These are phyloP conservation scores for Triadica sebifera DNA, from an alignment of 345 rosid species.

Conservation along the genomic window DNA sequence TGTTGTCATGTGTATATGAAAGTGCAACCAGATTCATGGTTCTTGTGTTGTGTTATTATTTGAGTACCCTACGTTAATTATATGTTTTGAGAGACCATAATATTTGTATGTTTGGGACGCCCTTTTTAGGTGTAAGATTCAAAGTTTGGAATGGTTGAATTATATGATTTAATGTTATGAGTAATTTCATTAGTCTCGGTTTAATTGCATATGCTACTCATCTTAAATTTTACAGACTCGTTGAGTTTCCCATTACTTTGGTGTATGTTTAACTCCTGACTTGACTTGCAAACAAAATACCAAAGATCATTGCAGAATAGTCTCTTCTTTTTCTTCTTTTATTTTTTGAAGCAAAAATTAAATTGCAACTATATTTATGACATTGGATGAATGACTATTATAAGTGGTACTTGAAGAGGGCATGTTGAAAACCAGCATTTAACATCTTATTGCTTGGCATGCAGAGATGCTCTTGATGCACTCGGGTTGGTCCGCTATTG, in stretches of 20 bases:
- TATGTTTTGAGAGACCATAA: neutral
- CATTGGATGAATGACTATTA: neutral
- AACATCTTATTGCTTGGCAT: conserved; percentile 15
- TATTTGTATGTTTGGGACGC: neutral
- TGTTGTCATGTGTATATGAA: no score
- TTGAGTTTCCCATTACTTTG: no score
- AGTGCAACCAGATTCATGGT: no score
- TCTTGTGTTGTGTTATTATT: no score
- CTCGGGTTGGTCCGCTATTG: conserved; percentile 86
- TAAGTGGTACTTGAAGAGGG: neutral
- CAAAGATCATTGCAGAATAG: neutral
- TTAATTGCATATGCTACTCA: neutral
- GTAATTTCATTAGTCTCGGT: neutral
- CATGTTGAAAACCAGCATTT: neutral
- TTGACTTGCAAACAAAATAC: neutral
- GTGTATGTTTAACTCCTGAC: neutral
- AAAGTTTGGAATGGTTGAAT: neutral
- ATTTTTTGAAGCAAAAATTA: neutral
- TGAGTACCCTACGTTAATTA: no score
- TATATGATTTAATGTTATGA: neutral
- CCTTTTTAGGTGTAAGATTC: neutral
- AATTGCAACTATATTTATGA: neutral
- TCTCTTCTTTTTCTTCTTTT: neutral
- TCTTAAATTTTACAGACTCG: neutral
- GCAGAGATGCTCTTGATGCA: conserved; percentile 97